These are phyloP conservation scores for Tetradesmus lagerheimii DNA, from an alignment of 139 green algal species.

Conservation along the genomic window DNA sequence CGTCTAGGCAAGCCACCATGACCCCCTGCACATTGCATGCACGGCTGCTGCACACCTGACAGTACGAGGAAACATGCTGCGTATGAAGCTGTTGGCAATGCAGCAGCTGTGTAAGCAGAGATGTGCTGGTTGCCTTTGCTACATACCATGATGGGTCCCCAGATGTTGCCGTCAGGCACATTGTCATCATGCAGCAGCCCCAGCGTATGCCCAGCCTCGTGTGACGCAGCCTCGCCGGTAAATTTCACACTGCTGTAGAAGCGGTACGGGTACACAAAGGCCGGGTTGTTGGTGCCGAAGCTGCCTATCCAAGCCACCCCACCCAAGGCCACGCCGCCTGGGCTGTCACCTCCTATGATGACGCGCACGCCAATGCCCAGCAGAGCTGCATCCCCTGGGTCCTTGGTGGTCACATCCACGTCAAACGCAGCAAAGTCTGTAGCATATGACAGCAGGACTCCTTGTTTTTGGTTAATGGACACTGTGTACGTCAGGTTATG, in stretches of 20 bases:
- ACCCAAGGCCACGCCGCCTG: not conserved
- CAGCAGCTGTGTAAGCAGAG: too few species aligned
- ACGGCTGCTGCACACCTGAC: too few species aligned
- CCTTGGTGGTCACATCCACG: not conserved
- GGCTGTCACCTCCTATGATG: not conserved
- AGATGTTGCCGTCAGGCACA: not conserved
- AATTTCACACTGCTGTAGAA: not conserved
- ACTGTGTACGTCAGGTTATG: too few species aligned
- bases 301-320: not conserved
- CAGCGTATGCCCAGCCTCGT: not conserved
- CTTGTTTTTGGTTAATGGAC: too few species aligned
- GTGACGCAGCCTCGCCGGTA: not conserved
- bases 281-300: not conserved
- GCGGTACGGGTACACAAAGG: slow-evolving; percentile 10
- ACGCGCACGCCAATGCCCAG: not conserved
- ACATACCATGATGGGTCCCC: not conserved
- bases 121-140: too few species aligned
- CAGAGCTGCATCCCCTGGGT: not conserved
- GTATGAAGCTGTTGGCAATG: too few species aligned
- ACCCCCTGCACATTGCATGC: too few species aligned
- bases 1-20: too few species aligned
- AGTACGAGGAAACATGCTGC: too few species aligned
- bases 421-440: slow-evolving; percentile 23
- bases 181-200: not conserved
- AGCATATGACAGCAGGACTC: not conserved